These are phyloP conservation scores for Hericium alpestre DNA, from an alignment of 768 basidiomycete genomes.

Conservation along the genomic window DNA sequence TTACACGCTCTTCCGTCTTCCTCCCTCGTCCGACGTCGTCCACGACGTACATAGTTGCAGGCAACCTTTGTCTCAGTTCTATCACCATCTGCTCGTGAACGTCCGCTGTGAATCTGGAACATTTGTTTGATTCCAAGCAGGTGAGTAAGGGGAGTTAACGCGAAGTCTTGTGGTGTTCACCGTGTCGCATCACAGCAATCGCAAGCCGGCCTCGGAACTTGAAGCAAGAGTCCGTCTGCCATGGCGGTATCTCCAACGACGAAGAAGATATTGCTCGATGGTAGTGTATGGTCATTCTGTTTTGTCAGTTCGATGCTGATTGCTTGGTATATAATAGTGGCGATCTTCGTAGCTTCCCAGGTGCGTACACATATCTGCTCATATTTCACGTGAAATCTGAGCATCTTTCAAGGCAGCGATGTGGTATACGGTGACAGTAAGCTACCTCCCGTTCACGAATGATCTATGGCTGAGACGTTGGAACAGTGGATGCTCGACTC, in stretches of 20 bases:
- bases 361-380: slow-evolving; percentile 20
- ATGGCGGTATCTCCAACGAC: slow-evolving; percentile 17
- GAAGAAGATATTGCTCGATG: slow-evolving; percentile 18
- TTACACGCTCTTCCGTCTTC: too few species aligned
- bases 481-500: slow-evolving; percentile 58
- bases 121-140: too few species aligned
- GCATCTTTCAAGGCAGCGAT: slow-evolving; percentile 49
- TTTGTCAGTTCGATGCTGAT: not conserved
- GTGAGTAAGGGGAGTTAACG: too few species aligned
- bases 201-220: too few species aligned
- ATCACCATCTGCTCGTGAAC: too few species aligned
- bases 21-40: not conserved
- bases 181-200: too few species aligned
- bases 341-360: slow-evolving; percentile 40
- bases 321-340: slow-evolving; percentile 20
- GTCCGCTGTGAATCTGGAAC: too few species aligned
- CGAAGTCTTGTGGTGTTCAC: too few species aligned
- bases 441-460: slow-evolving; percentile 15
- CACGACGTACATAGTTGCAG: not conserved
- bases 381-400: not conserved
- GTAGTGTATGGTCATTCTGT: slow-evolving; percentile 9
- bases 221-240: not conserved
- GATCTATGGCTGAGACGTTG: too few species aligned
- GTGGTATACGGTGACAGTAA: slow-evolving; percentile 65
- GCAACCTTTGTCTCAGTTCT: not conserved